Conservation (phyloP, 2,329 filamentous ascomycete species). For the Monosporascus sp. region DNA sequence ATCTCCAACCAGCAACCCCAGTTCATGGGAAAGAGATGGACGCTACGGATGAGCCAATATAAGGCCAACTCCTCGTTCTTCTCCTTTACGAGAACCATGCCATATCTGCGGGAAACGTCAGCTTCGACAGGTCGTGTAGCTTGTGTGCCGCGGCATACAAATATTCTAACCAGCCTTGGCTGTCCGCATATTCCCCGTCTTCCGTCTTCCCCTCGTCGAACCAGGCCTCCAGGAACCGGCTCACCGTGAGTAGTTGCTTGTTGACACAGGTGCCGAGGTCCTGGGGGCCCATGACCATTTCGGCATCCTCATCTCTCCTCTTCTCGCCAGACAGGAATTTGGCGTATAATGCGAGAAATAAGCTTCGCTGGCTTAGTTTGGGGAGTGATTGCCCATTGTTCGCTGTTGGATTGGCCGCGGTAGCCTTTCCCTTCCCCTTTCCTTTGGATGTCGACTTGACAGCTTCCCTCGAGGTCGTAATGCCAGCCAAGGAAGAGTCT, state of each 20-base stretch:
- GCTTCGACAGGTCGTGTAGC: constrained; percentile 1
- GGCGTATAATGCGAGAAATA: constrained; percentile 89
- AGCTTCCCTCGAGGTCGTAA: constrained; percentile 47
- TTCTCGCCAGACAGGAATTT: constrained; percentile 94
- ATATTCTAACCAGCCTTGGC: constrained; percentile 93
- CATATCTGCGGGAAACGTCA: constrained; percentile 52
- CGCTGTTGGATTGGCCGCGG: constrained; percentile 19
- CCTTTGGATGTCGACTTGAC: constrained; percentile 32
- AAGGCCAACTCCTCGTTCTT: constrained; percentile 85
- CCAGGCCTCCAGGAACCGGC: constrained; percentile 73
- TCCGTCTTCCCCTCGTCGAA: constrained; percentile 61
- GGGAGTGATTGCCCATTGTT: constrained; percentile 34
- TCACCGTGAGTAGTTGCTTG: constrained; percentile 73
- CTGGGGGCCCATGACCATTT: constrained; percentile 93
- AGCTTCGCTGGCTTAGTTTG: constrained; percentile 76
- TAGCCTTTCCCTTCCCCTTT: constrained; percentile 60
- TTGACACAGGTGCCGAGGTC: constrained; percentile 82
- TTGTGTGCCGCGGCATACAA: constrained; percentile 39
- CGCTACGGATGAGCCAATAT: constrained; percentile 80
- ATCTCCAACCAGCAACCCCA: constrained; percentile 98
- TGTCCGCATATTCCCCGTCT: constrained; percentile 54
- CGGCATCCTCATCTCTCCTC: constrained; percentile 89
- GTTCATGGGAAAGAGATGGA: constrained; percentile 88
- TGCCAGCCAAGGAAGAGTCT: constrained; percentile 66
- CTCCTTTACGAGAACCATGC: constrained; percentile 81